phyloP scores from a whole-genome alignment of 495 filamentous ascomycete genomes.

The Eremomyces bilateralis region DNA sequence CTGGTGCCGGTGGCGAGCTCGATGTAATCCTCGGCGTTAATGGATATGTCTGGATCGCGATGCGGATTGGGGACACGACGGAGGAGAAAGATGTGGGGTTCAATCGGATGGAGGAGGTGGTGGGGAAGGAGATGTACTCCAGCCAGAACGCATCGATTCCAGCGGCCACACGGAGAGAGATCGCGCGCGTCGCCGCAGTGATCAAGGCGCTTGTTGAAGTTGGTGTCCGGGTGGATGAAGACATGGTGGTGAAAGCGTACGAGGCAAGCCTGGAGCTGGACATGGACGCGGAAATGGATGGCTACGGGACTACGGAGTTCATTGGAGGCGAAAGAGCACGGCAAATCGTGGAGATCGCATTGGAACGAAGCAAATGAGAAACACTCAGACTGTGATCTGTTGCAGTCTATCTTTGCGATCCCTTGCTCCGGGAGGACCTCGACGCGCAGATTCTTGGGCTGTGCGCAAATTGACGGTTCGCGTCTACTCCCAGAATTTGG shows the following conservation, averaged over 20 bases:
- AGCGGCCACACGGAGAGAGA: constrained; percentile 60
- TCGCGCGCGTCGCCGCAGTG: constrained; percentile 57
- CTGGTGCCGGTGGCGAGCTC: constrained; percentile 47
- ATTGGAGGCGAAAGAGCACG: constrained; percentile 50
- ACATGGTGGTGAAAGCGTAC: constrained; percentile 67
- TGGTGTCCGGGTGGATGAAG: constrained; percentile 76
- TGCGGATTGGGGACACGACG: constrained; percentile 37
- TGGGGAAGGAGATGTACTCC: constrained; percentile 54
- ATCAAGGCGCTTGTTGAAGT: constrained; percentile 60
- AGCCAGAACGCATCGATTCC: constrained; percentile 74
- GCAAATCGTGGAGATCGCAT: constrained; percentile 38
- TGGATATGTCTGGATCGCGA: constrained; percentile 84
- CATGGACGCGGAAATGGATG: constrained; percentile 24
- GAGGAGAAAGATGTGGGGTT: constrained; percentile 36
- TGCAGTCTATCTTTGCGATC: too few species aligned
- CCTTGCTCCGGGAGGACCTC: too few species aligned
- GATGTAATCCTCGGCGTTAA: constrained; percentile 87
- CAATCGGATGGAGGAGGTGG: constrained; percentile 65
- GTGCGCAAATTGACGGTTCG: too few species aligned
- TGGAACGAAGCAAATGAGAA: too few species aligned
- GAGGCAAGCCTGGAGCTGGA: constrained; percentile 55
- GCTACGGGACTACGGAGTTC: constrained; percentile 25
- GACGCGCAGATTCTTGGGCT: too few species aligned
- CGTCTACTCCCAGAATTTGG: too few species aligned
- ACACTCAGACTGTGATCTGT: too few species aligned